Evolutionary conservation across 768 basidiomycete species (phyloP), one percentile per base, ranked within the genome.

Genomic region (Lepiota brunneoincarnata): DNA sequence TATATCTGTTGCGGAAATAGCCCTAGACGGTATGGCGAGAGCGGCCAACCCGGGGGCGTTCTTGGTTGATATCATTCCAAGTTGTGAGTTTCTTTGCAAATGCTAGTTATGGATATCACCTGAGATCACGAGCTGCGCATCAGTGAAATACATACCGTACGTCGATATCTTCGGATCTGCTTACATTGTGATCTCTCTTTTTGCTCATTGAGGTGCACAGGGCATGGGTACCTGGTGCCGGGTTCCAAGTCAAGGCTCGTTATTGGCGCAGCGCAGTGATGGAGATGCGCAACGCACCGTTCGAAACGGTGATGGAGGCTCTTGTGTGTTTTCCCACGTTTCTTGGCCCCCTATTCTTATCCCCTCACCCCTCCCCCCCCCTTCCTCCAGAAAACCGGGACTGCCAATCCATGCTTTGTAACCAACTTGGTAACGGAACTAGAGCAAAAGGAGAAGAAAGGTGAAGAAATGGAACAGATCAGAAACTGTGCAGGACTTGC

Each of bases 11-110:
- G 81, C 79, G 1, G 81, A 82, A 63, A 75, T 69, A 44, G 80
- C 80, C 10, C 59, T 82, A 23, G 75, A 75, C 14, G 76, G 77
- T 2, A 76, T 80, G 75, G 72, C 73, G 2, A 71, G 75, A 61
- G 80, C 79, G 0, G 73, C 75, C 7, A 72, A 71, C 55, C 79
- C 78, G 1, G 81, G 81, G 4, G 77, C 77, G 2, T 83, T 81
- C 59, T 63, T 81, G 6, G 82, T 83, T 10, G 74, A 78, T 51
- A 57, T 78, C 26, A 64, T 81, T 39, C 80, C 79, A n/a, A 65
- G 69, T 51, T 56, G 71, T 71, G 53, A 38, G 69, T 61, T 6
- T 20, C 14, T 9, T 40, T 18, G 3, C n/a, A 28, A 14, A 21
- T 18, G 20, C 7, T 26, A n/a, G n/a, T n/a, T 23, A 6, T 1